phyloP scores from a whole-genome alignment of 2,329 filamentous ascomycete genomes.

The Exophiala phaeomuriformis region DNA sequence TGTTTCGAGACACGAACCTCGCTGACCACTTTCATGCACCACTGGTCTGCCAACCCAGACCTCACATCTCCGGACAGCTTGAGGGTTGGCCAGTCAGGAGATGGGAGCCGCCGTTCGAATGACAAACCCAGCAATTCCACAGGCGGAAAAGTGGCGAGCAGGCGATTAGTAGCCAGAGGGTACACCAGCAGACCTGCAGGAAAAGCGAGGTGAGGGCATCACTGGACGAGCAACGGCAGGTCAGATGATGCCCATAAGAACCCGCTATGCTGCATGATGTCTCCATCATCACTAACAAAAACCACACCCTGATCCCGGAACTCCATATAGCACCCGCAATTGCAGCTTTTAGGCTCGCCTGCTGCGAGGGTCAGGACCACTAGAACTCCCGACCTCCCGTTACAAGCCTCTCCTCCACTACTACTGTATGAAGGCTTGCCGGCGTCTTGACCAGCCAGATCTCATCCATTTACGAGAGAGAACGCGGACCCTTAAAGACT shows the following conservation, averaged over 20 bases:
- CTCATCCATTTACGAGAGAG: constrained; percentile 8
- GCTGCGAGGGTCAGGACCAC: neutral
- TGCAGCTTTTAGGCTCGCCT: constrained; percentile 1
- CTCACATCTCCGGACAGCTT: neutral
- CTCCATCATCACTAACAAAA: constrained; percentile 15
- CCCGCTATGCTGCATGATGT: constrained; percentile 12
- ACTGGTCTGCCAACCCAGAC: neutral
- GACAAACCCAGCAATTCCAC: neutral
- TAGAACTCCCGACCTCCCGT: constrained; percentile 3
- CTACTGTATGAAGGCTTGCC: neutral
- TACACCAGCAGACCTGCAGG: constrained; percentile 5
- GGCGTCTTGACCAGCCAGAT: constrained; percentile 7
- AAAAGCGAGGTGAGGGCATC: neutral
- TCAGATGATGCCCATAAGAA: constrained; percentile 21
- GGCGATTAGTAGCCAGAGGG: neutral
- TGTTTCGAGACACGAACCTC: neutral
- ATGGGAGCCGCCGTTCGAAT: neutral
- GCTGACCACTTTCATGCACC: neutral
- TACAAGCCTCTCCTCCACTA: constrained; percentile 1
- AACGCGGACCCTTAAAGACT: neutral
- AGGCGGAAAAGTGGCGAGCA: neutral
- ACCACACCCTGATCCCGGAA: neutral
- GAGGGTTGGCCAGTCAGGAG: neutral
- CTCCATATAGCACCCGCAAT: constrained; percentile 10
- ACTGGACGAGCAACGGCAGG: constrained; percentile 11